Percentiles rank a stretch among this genome's conserved stretches.
Conservation (phyloP, 192 early-diverging fungal species). For the Podila horticola region DNA sequence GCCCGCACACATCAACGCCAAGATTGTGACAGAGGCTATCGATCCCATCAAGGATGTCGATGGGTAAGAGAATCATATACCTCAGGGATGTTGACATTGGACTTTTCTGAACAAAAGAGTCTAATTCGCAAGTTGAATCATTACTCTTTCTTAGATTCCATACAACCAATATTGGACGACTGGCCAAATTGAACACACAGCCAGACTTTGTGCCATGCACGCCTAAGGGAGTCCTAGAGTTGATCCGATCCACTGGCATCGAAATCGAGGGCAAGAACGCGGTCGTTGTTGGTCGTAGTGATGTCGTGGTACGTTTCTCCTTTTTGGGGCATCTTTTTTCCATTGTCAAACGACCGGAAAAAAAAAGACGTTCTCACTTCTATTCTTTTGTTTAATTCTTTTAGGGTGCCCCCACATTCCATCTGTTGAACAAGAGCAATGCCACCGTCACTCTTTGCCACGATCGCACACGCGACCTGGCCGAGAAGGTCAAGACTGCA, state of each 20-base stretch:
- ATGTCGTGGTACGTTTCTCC: conserved; percentile 79
- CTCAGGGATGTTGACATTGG: too few relatives aligned
- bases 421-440: conserved; percentile 81
- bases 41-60: conserved; percentile 95
- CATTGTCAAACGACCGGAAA: neutral
- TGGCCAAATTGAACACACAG: conserved; percentile 81
- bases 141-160: conserved; percentile 76
- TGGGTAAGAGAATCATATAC: conserved; percentile 65
- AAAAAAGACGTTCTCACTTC: neutral
- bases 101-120: neutral
- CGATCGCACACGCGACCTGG: conserved; percentile 80
- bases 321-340: neutral
- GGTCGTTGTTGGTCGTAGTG: conserved; percentile 96
- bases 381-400: neutral
- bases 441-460: conserved; percentile 98
- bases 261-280: conserved; percentile 86
- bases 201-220: conserved; percentile 96
- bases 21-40: conserved; percentile 86
- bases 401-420: conserved; percentile 84
- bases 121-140: neutral
- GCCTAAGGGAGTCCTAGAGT: conserved; percentile 92
- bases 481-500: conserved; percentile 71
- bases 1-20: conserved; percentile 86
- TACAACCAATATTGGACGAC: conserved; percentile 89
- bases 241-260: conserved; percentile 79